Conservation (phyloP, 2,329 filamentous ascomycete species). For the Teratosphaeria epicoccoides region DNA sequence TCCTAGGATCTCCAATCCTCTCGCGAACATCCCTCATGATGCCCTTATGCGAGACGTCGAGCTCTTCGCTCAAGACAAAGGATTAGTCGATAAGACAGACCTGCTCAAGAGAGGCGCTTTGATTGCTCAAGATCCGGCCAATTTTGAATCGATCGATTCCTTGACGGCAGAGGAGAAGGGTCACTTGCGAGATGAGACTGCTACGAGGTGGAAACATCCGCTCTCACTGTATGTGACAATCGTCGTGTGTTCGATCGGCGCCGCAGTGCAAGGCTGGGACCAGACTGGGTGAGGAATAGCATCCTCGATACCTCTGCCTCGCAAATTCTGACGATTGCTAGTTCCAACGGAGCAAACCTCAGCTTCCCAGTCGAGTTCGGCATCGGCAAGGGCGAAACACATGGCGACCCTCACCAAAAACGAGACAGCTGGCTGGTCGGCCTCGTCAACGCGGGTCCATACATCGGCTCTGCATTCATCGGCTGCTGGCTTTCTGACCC, state of each 20-base stretch:
- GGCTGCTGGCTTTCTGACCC: constrained; percentile 32
- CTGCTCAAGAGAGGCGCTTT: not conserved
- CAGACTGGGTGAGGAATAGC: constrained; percentile 28
- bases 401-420: not conserved
- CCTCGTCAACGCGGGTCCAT: constrained; percentile 51
- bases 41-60: not conserved
- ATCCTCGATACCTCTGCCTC: not conserved
- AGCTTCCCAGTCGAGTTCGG: constrained; percentile 35
- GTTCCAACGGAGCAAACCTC: constrained; percentile 44
- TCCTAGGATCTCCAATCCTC: not conserved
- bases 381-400: constrained; percentile 9
- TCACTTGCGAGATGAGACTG: not conserved
- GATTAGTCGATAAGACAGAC: not conserved
- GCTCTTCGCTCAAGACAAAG: not conserved
- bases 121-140: not conserved
- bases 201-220: constrained; percentile 36
- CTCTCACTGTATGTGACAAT: constrained; percentile 40
- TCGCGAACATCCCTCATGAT: not conserved
- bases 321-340: constrained; percentile 9
- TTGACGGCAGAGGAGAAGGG: not conserved
- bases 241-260: constrained; percentile 42
- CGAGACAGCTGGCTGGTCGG: constrained; percentile 50
- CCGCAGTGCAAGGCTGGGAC: constrained; percentile 44
- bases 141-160: not conserved
- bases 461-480: constrained; percentile 28